Percentiles rank a stretch among this genome's conserved stretches.
phyloP scores from a whole-genome alignment of 176 grass and related monocot species.

The Elaeis guineensis region DNA sequence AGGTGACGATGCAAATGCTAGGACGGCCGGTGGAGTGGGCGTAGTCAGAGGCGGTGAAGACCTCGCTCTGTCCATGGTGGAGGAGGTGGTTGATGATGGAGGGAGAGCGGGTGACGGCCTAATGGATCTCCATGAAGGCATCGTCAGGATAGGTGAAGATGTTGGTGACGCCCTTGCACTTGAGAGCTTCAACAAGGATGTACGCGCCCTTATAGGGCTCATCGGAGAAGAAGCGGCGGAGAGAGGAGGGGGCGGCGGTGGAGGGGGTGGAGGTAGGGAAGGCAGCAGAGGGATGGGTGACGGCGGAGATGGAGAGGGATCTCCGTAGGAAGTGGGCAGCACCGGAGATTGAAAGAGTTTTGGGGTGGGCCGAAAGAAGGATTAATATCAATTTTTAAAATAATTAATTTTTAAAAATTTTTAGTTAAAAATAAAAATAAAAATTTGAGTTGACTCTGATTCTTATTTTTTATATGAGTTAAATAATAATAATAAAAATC shows the following conservation, averaged over 20 bases:
- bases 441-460: too few species aligned
- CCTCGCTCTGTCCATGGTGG: conserved; percentile 91
- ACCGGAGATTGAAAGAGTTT: not conserved
- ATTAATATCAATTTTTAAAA: too few species aligned
- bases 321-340: not conserved
- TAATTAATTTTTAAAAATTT: too few species aligned
- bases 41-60: conserved; percentile 73
- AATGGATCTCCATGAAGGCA: conserved; percentile 98
- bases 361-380: not conserved
- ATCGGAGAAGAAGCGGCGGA: conserved; percentile 32
- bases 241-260: conserved; percentile 16
- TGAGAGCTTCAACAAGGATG: conserved; percentile 97
- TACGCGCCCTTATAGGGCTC: conserved; percentile 81
- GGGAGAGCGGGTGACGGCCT: conserved; percentile 86
- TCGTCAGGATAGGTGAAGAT: conserved; percentile 90
- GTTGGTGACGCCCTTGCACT: conserved; percentile 59
- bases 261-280: not conserved
- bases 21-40: conserved; percentile 61
- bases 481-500: too few species aligned
- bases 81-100: conserved; percentile 76
- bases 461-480: too few species aligned
- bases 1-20: conserved; percentile 87
- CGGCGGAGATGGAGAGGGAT: not conserved
- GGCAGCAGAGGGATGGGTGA: not conserved
- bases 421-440: too few species aligned